Base-by-base conservation (phyloP, 1,139 yeast species). In the Pichia sp. region DNA sequence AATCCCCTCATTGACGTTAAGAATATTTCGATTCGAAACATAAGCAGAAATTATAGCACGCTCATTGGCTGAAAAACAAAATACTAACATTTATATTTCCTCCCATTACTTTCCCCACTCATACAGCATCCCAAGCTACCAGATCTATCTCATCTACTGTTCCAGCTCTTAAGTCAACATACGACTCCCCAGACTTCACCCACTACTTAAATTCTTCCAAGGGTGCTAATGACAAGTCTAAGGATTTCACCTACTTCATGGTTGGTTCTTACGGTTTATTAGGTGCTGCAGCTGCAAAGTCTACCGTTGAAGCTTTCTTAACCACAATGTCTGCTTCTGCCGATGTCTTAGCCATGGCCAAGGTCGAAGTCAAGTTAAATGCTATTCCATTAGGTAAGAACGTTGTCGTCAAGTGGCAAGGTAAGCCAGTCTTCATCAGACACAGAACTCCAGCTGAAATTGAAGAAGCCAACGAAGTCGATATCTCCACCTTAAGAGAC, bases 401-500 rank as follows among this genome's bases (percentile, higher is more conserved):
- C 72, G 95, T 93, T 59, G 89, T 93, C 67, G 95, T 94, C 63
- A 94, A 94, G 75, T 94, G 99, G 99, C 96, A 94, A 77, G 99
- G 99, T 76, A 94, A 93, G 79, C 99, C 99, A 58, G 97, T 94
- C 58, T 94, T 94, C 75, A 90, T 94, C 71, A 93, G 99, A 81
- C 99, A 94, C 80, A 88, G 99, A 82, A 91, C 99, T 45, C 74
- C 81, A 45, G 81, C 77, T 53, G 99, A 94, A 76, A 91, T 94
- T 63, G 89, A 81, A 48, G 99, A 94, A 76, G 99, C 99, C 58
- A 87, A 90, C 71, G 66, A 71, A 31, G 85, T 89, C 54, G 93
- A 91, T 61, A 68, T 93, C 55, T 62, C 81, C 34, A 47, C 77
- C 40, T 81, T 94, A 69, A 88, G 98, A 75, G 99, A 94, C 70